Percentiles rank a stretch among this genome's conserved stretches.
Conservation (phyloP, 2,329 filamentous ascomycete species). For the Calonectria hawksworthii region DNA sequence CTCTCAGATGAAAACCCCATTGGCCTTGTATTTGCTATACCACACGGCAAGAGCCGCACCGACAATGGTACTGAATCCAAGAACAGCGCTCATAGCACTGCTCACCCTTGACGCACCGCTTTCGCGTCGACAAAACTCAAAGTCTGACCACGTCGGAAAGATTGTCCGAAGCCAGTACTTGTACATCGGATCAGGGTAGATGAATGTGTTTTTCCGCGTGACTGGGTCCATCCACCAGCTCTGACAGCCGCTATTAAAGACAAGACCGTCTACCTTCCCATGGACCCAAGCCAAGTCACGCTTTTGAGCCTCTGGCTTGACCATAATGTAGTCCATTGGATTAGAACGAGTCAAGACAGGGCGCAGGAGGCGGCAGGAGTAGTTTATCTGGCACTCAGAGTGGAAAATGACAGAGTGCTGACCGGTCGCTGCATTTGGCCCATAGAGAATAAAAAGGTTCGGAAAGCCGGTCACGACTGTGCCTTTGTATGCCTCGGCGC, state of each 20-base stretch:
- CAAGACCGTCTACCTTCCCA: neutral
- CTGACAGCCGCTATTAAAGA: conserved; percentile 24
- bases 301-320: conserved; percentile 17
- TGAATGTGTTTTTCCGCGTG: conserved; percentile 18
- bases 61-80: neutral
- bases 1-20: neutral
- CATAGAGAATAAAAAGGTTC: conserved; percentile 23
- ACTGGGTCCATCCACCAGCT: conserved; percentile 22
- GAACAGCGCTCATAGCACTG: neutral
- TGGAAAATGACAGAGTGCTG: conserved; percentile 25
- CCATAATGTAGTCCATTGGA: conserved; percentile 11
- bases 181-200: conserved; percentile 20
- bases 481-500: conserved; percentile 22
- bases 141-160: conserved; percentile 12
- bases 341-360: neutral
- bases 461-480: conserved; percentile 15
- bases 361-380: conserved; percentile 12
- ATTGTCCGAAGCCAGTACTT: conserved; percentile 21
- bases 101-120: neutral
- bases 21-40: neutral
- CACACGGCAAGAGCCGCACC: neutral
- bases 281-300: conserved; percentile 18
- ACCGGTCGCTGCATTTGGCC: conserved; percentile 15
- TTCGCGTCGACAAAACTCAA: conserved; percentile 10
- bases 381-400: conserved; percentile 25